These are phyloP conservation scores for Fusarium sp. DNA, from an alignment of 2,329 filamentous ascomycete genomes.

Conservation along the genomic window DNA sequence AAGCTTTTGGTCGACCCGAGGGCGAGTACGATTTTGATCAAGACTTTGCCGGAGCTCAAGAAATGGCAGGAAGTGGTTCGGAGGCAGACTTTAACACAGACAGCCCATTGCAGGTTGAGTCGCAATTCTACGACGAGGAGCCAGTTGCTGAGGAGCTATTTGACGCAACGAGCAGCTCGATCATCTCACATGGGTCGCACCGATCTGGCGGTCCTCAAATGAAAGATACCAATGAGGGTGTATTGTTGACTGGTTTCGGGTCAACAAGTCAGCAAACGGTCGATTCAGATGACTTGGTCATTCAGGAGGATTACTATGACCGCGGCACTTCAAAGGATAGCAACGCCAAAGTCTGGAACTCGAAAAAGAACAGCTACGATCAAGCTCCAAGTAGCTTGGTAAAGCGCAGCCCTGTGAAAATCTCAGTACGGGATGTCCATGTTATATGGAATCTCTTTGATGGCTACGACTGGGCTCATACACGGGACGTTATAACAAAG, in stretches of 20 bases:
- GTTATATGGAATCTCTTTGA: constrained; percentile 98
- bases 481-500: constrained; percentile 86
- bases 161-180: constrained; percentile 58
- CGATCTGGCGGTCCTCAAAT: constrained; percentile 43
- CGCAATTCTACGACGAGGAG: constrained; percentile 64
- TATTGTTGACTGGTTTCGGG: constrained; percentile 54
- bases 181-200: constrained; percentile 44
- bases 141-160: constrained; percentile 62
- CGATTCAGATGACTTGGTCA: constrained; percentile 73
- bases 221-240: constrained; percentile 56
- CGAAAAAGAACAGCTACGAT: constrained; percentile 80
- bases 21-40: constrained; percentile 74
- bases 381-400: constrained; percentile 72
- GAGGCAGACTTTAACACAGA: constrained; percentile 52
- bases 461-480: constrained; percentile 95
- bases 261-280: constrained; percentile 57
- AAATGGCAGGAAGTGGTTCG: constrained; percentile 59
- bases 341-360: constrained; percentile 85
- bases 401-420: constrained; percentile 77
- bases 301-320: constrained; percentile 84
- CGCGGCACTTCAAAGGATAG: constrained; percentile 71
- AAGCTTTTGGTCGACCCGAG: constrained; percentile 78
- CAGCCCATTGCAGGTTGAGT: constrained; percentile 56
- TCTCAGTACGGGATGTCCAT: constrained; percentile 87
- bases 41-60: constrained; percentile 69